Base-by-base conservation (phyloP, 2,329 filamentous ascomycete species). In the Beauveria medogensis region DNA sequence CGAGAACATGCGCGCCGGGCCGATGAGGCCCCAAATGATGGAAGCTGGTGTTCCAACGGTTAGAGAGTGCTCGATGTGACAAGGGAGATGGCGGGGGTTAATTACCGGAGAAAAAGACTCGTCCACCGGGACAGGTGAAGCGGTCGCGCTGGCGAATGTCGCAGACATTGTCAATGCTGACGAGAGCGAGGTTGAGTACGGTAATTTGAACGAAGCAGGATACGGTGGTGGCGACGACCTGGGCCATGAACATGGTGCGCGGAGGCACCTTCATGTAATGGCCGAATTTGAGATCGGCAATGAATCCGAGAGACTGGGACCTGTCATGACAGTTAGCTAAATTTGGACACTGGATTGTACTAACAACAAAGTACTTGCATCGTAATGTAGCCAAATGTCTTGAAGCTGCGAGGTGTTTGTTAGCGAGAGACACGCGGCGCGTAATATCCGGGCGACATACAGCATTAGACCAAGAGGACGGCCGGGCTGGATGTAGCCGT, bases 221-320 rank as follows among this genome's bases (percentile, higher is more conserved):
- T 67, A 87, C 79, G 0, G 87, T 82, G 0, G 85, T 87, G 8
- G 86, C 85, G 2, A 86, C 80, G 4, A 88, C 80, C 69, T 89
- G 86, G 5, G 80, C 79, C 72, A 82, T 78, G 72, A 89, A 89
- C 75, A 88, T 86, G 18, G 83, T 86, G 20, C 84, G 78, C 16
- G 85, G 86, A 0, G 86, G 86, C 10, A 85, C 83, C 71, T 85
- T 85, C 85, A 90, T 89, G 75, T 90, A 90, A 69, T 90, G 87
- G 5, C 84, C 87, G 50, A 88, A 84, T 68, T 89, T 89, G 64
- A 89, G 77, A 67, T 89, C 87, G 8, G 82, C 77, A 12, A 84
- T 78, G 68, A 89, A 89, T 65, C 78, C 81, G 43, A 89, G 77
- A 0, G 84, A 82, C 71, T 89, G 85, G 1, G 81, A 83, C 72